Evolutionary conservation across 1,284 basidiomycete species (phyloP).

Genomic region (Fistulinella cinereoalba): DNA sequence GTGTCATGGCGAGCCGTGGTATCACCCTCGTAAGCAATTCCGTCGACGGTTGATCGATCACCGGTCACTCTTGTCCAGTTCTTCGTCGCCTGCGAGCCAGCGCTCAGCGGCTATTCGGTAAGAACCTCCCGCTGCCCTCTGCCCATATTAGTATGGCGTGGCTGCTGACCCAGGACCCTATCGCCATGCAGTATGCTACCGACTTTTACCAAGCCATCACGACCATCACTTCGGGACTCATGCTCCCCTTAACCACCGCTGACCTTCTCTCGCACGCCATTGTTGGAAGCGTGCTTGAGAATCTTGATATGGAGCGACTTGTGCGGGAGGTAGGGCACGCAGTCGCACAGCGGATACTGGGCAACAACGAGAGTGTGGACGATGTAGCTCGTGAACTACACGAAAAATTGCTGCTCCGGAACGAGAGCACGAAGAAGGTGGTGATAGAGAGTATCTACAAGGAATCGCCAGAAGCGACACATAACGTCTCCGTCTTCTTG

Average conservation of each 20-base stretch:
- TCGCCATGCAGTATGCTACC: constrained; percentile 69
- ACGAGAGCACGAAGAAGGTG: constrained; percentile 96
- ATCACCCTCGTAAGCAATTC: constrained; percentile 71
- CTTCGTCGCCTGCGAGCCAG: constrained; percentile 98
- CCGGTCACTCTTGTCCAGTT: constrained; percentile 52
- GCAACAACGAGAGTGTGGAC: constrained; percentile 91
- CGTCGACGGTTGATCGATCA: neutral
- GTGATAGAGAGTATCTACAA: constrained; percentile 96
- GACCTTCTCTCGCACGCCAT: constrained; percentile 97
- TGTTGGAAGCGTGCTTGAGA: constrained; percentile 94
- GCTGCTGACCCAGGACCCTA: constrained; percentile 21
- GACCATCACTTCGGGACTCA: constrained; percentile 88
- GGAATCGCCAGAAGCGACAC: constrained; percentile 81
- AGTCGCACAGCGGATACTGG: constrained; percentile 88
- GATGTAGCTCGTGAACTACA: constrained; percentile 94
- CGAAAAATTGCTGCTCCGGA: constrained; percentile 85
- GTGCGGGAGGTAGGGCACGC: constrained; percentile 92
- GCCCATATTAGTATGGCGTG: constrained; percentile 8
- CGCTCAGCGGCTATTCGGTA: constrained; percentile 89
- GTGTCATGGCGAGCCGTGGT: constrained; percentile 86
- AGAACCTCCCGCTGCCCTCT: constrained; percentile 30
- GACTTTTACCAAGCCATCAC: constrained; percentile 96
- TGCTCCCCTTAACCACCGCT: constrained; percentile 95
- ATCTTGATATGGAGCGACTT: constrained; percentile 97
- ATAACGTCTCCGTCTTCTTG: constrained; percentile 89